A percentile compares a stretch with the other conserved stretches of the same genome.
These are phyloP conservation scores for Saksenaea oblongispora DNA, from an alignment of 371 early-diverging fungal genomes.

Conservation along the genomic window DNA sequence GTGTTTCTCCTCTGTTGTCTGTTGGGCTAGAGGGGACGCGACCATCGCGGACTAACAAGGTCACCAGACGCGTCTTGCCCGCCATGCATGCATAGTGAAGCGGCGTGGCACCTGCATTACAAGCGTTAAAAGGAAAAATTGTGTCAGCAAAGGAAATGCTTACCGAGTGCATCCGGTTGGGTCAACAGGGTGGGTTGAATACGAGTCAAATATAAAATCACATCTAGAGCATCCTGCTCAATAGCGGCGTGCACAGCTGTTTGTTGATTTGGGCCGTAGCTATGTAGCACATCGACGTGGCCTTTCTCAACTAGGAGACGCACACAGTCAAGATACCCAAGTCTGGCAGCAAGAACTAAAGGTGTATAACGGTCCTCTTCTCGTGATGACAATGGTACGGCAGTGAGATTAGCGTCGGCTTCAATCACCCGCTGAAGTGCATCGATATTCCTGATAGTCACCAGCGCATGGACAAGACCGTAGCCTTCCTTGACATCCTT, in stretches of 20 bases:
- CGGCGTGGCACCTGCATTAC: slow-evolving; percentile 36
- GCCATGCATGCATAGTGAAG: slow-evolving; percentile 48
- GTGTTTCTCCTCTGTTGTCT: slow-evolving; percentile 42
- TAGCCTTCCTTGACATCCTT: slow-evolving; percentile 45
- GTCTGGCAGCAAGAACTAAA: slow-evolving; percentile 36
- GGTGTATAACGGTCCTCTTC: slow-evolving; percentile 28
- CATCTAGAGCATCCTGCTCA: slow-evolving; percentile 25
- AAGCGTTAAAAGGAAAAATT: slow-evolving; percentile 1
- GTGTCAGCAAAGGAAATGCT: not conserved
- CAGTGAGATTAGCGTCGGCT: slow-evolving; percentile 39
- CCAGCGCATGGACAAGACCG: slow-evolving; percentile 41
- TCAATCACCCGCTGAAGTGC: slow-evolving; percentile 31
- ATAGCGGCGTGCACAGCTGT: slow-evolving; percentile 44
- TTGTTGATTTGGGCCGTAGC: slow-evolving; percentile 31
- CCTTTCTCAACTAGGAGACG: slow-evolving; percentile 31
- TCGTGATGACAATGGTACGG: slow-evolving; percentile 22
- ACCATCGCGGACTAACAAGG: slow-evolving; percentile 28
- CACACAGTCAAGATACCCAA: slow-evolving; percentile 36
- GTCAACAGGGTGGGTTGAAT: slow-evolving; percentile 23
- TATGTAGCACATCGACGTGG: slow-evolving; percentile 18
- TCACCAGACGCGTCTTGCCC: slow-evolving; percentile 30
- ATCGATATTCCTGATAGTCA: slow-evolving; percentile 30
- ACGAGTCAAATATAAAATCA: slow-evolving; percentile 27
- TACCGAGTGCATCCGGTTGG: slow-evolving; percentile 32
- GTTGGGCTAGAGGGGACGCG: slow-evolving; percentile 16